Conservation (phyloP, 441 rosid genomes). For the Bocquillonia castaneifolia region DNA sequence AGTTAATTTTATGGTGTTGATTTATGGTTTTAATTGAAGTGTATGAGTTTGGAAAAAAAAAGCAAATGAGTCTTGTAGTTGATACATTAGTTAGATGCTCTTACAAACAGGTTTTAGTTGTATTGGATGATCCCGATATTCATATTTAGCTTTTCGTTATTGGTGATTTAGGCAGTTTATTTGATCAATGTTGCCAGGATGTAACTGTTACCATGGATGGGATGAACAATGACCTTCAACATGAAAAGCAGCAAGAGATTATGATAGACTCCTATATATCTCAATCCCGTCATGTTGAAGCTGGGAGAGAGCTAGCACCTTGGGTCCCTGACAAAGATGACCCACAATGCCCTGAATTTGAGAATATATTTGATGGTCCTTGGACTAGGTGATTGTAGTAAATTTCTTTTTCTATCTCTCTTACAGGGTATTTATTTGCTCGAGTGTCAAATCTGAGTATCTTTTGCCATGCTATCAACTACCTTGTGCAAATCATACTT, state of each 20-base stretch:
- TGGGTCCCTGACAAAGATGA: slow-evolving; percentile 83
- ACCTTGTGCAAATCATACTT: neutral
- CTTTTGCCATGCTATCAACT: neutral
- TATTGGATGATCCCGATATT: neutral
- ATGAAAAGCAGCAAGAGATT: slow-evolving; percentile 59
- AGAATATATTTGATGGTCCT: slow-evolving; percentile 58
- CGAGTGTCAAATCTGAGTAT: neutral
- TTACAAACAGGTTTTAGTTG: neutral
- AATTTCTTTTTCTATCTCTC: slow-evolving; percentile 19
- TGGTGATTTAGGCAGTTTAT: slow-evolving; percentile 13
- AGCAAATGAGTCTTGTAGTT: neutral
- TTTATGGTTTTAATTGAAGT: neutral
- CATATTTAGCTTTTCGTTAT: neutral
- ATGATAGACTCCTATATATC: slow-evolving; percentile 80
- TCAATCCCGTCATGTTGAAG: slow-evolving; percentile 45
- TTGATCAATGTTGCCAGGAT: slow-evolving; percentile 47
- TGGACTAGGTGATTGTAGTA: slow-evolving; percentile 54
- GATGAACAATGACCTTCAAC: slow-evolving; percentile 44
- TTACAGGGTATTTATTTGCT: slow-evolving; percentile 6
- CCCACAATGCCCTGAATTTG: slow-evolving; percentile 61
- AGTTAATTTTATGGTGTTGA: slow-evolving; percentile 1
- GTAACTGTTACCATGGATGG: slow-evolving; percentile 64
- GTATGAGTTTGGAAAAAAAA: neutral
- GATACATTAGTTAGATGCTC: neutral
- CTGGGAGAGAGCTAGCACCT: slow-evolving; percentile 66